These are phyloP conservation scores for Raffaelea albimanens DNA, from an alignment of 2,329 filamentous ascomycete species.

Conservation along the genomic window DNA sequence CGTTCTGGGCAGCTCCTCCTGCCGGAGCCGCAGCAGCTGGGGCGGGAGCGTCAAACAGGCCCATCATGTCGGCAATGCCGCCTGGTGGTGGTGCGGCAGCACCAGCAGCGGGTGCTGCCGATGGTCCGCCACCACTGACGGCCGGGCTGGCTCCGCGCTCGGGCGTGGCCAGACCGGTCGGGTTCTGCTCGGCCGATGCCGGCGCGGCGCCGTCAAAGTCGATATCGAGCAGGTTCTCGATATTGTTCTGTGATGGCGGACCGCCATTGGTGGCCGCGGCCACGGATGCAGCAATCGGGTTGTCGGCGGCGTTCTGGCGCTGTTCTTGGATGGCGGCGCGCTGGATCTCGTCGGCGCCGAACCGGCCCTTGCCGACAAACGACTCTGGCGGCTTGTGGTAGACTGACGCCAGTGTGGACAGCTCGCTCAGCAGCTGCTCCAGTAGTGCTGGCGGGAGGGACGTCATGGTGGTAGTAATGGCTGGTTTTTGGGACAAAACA, in stretches of 20 bases:
- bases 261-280: constrained; percentile 38
- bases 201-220: constrained; percentile 72
- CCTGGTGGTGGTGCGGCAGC: constrained; percentile 23
- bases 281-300: constrained; percentile 82
- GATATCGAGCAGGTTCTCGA: constrained; percentile 83
- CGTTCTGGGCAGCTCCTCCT: too few relatives aligned
- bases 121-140: constrained; percentile 23
- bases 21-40: too few relatives aligned
- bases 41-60: constrained; percentile 58
- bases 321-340: constrained; percentile 95
- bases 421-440: constrained; percentile 80
- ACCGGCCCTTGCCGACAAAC: constrained; percentile 93
- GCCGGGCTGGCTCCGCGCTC: constrained; percentile 58
- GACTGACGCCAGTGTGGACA: constrained; percentile 91
- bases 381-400: constrained; percentile 98
- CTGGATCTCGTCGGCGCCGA: constrained; percentile 89
- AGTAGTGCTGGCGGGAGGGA: constrained; percentile 75
- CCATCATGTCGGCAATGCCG: constrained; percentile 55
- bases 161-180: constrained; percentile 46
- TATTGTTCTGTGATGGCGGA: constrained; percentile 61
- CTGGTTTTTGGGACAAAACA: constrained; percentile 85
- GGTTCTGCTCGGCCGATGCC: constrained; percentile 62
- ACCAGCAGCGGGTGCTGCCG: constrained; percentile 10
- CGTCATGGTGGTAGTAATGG: constrained; percentile 89
- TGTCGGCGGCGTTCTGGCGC: constrained; percentile 82